Base-by-base conservation (phyloP, 1,284 basidiomycete species). In the Naganishia sp. region DNA sequence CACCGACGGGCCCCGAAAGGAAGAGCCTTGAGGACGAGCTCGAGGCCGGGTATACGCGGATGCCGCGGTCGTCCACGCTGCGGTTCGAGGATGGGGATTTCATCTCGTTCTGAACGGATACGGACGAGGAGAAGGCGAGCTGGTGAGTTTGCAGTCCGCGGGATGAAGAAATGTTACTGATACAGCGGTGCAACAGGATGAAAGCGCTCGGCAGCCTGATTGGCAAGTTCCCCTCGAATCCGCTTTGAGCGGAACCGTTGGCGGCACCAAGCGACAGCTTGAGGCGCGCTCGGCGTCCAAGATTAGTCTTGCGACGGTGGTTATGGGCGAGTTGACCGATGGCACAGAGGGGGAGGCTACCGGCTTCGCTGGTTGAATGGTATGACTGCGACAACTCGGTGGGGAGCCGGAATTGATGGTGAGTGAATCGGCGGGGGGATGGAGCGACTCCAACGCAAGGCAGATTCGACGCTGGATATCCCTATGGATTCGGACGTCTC, bases 31-130 rank as follows among this genome's bases (percentile, higher is more conserved):
- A 81, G 79, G 85, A 86, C 68, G 86, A 89, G 67, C 86, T 86
- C 53, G 90, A 92, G 71, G 87, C 85, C 51, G 80, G 87, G 51
- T 89, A 86, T 71, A 68, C 76, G 13, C 76, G 68, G n/a, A 70
- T 75, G 83, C 88, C 65, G 70, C 85, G 91, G 53, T 92, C 90
- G 2, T 97, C 98, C 85, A 84, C 89, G 58, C 79, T 99, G 55
- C 80, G 88, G 9, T 98, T 99, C 80, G 85, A 86, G 5, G 84
- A 87, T 58, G 85, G 87, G 46, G 87, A 94, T 73, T 85, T 88
- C 65, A 96, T 98, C 70, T 79, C 85, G 6, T 97, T 98, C 82
- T 93, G 90, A 72, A 92, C 94, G 39, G 94, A 98, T 78, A 89
- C 87, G 13, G 90, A 94, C 70, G 88, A 88, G 68, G 90, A 94